Evolutionary conservation across 2,329 filamentous ascomycete species (phyloP).

Genomic region (Albophoma yamanashiensis): DNA sequence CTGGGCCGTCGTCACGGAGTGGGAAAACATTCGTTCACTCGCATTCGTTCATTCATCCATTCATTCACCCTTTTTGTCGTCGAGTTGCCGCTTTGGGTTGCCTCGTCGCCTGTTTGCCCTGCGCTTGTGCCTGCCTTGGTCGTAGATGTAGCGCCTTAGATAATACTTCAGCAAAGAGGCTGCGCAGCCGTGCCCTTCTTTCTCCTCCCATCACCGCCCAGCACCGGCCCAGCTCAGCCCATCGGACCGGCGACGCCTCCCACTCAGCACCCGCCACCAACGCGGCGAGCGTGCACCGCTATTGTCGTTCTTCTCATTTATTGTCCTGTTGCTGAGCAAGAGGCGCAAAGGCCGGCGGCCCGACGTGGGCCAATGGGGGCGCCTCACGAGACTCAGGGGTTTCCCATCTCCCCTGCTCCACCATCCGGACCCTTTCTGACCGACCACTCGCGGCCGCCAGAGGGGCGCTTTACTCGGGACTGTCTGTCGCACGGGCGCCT

Average conservation of each 20-base stretch:
- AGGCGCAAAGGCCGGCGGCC: neutral
- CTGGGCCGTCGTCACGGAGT: neutral
- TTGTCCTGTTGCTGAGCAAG: neutral
- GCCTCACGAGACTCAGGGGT: neutral
- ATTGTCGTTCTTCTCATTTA: neutral
- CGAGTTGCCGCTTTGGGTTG: neutral
- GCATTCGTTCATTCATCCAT: too few relatives aligned
- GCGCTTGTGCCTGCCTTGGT: neutral
- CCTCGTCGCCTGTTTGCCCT: neutral
- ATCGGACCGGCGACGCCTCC: too few relatives aligned
- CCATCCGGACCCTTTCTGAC: neutral
- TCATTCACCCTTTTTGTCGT: too few relatives aligned
- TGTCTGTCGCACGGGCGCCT: neutral
- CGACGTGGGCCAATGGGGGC: neutral
- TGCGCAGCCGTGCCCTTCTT: neutral
- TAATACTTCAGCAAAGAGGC: neutral
- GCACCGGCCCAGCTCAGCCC: neutral
- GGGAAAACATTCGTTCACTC: too few relatives aligned
- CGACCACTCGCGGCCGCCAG: neutral
- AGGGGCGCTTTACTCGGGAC: neutral
- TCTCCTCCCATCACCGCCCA: neutral
- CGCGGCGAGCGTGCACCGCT: neutral
- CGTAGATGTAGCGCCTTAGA: too few relatives aligned
- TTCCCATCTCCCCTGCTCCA: neutral
- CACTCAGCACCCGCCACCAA: neutral